Conservation (phyloP, 2,329 filamentous ascomycete species). For the Scortechinia acanthostroma region DNA sequence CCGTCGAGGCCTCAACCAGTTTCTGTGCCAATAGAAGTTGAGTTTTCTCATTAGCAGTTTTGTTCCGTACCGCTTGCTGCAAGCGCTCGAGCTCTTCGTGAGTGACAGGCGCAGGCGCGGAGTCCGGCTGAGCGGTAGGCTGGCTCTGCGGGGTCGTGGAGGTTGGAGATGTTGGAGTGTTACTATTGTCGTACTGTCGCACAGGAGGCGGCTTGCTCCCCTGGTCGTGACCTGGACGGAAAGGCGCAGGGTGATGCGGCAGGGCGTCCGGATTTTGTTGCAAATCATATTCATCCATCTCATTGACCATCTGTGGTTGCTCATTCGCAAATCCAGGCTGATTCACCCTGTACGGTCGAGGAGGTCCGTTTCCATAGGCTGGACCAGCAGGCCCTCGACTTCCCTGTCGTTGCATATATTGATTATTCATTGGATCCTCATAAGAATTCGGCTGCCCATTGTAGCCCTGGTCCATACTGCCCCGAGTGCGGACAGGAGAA, state of each 20-base stretch:
- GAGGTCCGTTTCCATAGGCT: neutral
- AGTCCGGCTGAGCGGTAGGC: neutral
- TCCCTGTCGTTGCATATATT: neutral
- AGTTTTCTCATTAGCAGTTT: slow-evolving; percentile 65
- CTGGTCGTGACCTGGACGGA: neutral
- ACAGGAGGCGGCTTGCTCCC: neutral
- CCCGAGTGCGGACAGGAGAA: neutral
- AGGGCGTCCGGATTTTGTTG: neutral
- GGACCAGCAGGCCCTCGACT: neutral
- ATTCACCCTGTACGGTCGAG: neutral
- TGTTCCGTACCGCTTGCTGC: slow-evolving; percentile 60
- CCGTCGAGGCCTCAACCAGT: slow-evolving; percentile 75
- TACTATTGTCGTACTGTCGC: neutral
- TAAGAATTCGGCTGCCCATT: neutral
- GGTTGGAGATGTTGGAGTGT: neutral
- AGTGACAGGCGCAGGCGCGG: slow-evolving; percentile 52
- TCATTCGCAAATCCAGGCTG: no score
- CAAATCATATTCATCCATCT: neutral
- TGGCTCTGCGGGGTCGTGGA: neutral
- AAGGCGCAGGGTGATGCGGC: neutral
- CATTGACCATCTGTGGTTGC: neutral
- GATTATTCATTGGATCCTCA: no score
- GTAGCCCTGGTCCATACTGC: neutral
- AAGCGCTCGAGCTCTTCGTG: slow-evolving; percentile 71
- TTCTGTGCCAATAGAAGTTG: slow-evolving; percentile 74